Evolutionary conservation across 1,284 basidiomycete genomes (phyloP).

Genomic region (Xerocomus nothofagi): DNA sequence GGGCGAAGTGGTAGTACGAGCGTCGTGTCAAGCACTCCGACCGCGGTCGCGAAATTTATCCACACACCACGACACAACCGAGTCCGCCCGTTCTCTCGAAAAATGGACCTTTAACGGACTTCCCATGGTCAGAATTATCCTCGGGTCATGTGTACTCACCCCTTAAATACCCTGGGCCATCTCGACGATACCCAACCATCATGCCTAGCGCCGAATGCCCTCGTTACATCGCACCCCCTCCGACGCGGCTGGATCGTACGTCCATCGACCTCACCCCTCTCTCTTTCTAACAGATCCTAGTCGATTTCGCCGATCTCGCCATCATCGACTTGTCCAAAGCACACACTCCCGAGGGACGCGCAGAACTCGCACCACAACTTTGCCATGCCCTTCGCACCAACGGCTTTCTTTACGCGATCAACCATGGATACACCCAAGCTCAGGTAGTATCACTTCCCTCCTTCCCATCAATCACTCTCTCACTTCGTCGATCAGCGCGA

Average conservation of each 20-base stretch:
- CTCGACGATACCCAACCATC: too few relatives aligned
- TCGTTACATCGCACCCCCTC: slow-evolving; percentile 18
- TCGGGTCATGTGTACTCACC: slow-evolving; percentile 8
- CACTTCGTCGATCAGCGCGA: slow-evolving; percentile 37
- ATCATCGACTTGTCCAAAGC: slow-evolving; percentile 61
- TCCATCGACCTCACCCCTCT: neutral
- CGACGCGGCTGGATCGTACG: slow-evolving; percentile 23
- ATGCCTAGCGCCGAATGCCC: slow-evolving; percentile 22
- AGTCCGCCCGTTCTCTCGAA: too few relatives aligned
- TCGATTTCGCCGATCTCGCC: slow-evolving; percentile 66
- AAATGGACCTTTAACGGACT: too few relatives aligned
- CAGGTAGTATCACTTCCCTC: slow-evolving; percentile 44
- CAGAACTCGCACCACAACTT: slow-evolving; percentile 48
- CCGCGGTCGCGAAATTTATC: slow-evolving; percentile 16
- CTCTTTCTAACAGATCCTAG: slow-evolving; percentile 32
- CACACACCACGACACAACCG: slow-evolving; percentile 7
- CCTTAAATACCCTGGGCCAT: neutral
- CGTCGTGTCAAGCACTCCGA: slow-evolving; percentile 17
- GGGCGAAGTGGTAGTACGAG: slow-evolving; percentile 5
- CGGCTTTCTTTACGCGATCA: slow-evolving; percentile 63
- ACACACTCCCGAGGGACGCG: slow-evolving; percentile 49
- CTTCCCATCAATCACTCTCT: neutral
- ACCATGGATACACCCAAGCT: slow-evolving; percentile 53
- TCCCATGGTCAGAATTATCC: too few relatives aligned
- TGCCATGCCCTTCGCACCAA: slow-evolving; percentile 57